Evolutionary conservation across 179 eudicot species (phyloP).

Genomic region (Actinidia polygama): DNA sequence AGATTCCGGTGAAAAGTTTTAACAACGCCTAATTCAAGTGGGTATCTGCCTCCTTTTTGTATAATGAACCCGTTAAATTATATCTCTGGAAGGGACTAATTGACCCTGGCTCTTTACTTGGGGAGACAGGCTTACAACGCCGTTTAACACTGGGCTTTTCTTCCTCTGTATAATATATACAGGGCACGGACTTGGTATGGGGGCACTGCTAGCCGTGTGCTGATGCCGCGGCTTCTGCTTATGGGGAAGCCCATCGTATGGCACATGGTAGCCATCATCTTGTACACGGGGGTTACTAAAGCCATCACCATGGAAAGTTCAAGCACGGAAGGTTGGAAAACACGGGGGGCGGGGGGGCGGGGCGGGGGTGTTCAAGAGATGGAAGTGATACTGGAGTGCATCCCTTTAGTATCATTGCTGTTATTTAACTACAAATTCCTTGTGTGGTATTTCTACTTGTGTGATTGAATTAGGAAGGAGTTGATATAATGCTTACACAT

Average conservation of each 20-base stretch:
- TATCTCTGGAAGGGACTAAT: background rate
- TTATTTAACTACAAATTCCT: background rate
- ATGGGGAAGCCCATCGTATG: conserved; percentile 49
- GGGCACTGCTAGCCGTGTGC: conserved; percentile 48
- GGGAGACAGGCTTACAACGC: background rate
- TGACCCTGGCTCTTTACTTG: too few species aligned
- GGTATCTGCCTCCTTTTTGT: background rate
- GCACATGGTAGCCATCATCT: conserved; percentile 21
- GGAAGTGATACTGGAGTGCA: conserved; percentile 24
- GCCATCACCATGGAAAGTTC: conserved; percentile 37
- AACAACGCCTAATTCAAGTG: too few species aligned
- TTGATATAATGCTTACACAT: background rate
- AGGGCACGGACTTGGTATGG: conserved; percentile 36
- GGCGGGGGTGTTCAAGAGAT: conserved; percentile 29
- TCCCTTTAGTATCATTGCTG: background rate
- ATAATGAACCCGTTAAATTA: background rate
- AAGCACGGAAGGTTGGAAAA: conserved; percentile 21
- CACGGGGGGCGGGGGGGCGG: conserved; percentile 31
- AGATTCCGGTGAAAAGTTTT: background rate
- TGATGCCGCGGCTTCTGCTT: conserved; percentile 47
- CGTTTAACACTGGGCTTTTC: background rate
- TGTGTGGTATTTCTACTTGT: background rate
- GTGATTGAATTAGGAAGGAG: background rate
- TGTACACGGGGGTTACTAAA: background rate
- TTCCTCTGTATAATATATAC: background rate